Base-by-base conservation (phyloP, 192 early-diverging fungal species). In the Neocallimastix lanati region DNA sequence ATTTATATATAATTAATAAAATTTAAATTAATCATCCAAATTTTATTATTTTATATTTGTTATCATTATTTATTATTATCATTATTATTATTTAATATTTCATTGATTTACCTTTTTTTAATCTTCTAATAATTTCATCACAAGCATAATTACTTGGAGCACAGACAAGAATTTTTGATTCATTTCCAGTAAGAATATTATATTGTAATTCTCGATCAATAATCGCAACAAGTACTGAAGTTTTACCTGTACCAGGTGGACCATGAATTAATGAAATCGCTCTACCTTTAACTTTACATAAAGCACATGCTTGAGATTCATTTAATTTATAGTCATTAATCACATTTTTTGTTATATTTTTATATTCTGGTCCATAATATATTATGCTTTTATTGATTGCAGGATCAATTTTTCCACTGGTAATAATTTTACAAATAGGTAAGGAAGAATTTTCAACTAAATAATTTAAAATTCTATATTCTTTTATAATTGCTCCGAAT, bases 101-200 rank as follows among this genome's bases (percentile, higher is more conserved):
- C 11, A 21, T 50, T 50, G 16, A 16, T 50, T 50, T 93, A 33
- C 96, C 97, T 4, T 84, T 80, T 83, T 90, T 92, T n/a, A 99
- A 78, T 15, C 97, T 89, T 79, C 93, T 92, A 25, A 92, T 92
- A 82, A 99, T 94, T 85, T 99, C 97, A 80, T 99, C 97, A 35
- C 94, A 93, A 0, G 96, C 96, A 9, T 96, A 94, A 81, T 99
- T 99, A 80, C 92, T 93, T 12, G 97, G 97, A 29, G 95, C 95
- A 80, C 96, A 97, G 13, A 95, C 90, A 11, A 99, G 85, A 67
- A 99, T 81, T 38, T 79, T 33, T 33, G 11, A 33, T 6, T 33
- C 11, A 6, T 6, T 6, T 6, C 11, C 30, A 3, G 11, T 33
- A 33, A 6, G 11, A 6, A 6, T 11, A 33, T 33, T 6, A 33